phyloP scores from a whole-genome alignment of 306 rosid genomes.

The Ochetophila trinervis region DNA sequence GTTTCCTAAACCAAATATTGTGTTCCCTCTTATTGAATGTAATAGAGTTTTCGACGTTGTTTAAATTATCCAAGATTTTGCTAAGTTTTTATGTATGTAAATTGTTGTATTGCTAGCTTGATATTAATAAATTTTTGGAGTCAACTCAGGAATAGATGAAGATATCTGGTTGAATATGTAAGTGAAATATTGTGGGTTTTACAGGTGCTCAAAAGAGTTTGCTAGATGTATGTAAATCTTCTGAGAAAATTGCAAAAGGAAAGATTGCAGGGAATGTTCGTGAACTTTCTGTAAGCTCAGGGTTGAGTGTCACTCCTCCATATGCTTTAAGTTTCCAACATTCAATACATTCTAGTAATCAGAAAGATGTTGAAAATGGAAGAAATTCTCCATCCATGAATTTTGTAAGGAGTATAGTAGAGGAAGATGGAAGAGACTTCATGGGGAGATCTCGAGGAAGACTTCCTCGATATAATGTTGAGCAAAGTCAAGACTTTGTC shows the following conservation, averaged over 20 bases:
- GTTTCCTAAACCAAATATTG: no score
- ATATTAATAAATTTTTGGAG: not conserved
- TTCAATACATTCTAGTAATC: constrained; percentile 23
- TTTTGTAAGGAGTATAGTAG: constrained; percentile 57
- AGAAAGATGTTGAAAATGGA: constrained; percentile 32
- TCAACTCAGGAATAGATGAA: not conserved
- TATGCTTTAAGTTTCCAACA: constrained; percentile 23
- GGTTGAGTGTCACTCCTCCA: constrained; percentile 18
- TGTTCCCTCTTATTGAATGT: no score
- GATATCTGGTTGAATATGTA: not conserved
- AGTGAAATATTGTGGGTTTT: not conserved
- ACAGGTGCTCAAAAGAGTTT: constrained; percentile 13
- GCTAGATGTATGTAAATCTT: constrained; percentile 8
- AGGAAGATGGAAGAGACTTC: constrained; percentile 34
- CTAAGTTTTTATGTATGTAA: not conserved
- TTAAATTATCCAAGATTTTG: not conserved
- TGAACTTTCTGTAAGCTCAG: constrained; percentile 32
- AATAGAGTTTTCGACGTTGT: no score
- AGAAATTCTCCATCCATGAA: constrained; percentile 40
- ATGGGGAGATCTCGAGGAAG: constrained; percentile 19
- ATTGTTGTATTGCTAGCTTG: no score
- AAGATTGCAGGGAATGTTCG: not conserved
- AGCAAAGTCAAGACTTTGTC: constrained; percentile 69
- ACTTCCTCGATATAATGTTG: constrained; percentile 26
- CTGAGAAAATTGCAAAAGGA: constrained; percentile 25